Evolutionary conservation across 768 basidiomycete genomes (phyloP), one percentile per base, ranked within the genome.

Genomic region (Podaxis sp.): DNA sequence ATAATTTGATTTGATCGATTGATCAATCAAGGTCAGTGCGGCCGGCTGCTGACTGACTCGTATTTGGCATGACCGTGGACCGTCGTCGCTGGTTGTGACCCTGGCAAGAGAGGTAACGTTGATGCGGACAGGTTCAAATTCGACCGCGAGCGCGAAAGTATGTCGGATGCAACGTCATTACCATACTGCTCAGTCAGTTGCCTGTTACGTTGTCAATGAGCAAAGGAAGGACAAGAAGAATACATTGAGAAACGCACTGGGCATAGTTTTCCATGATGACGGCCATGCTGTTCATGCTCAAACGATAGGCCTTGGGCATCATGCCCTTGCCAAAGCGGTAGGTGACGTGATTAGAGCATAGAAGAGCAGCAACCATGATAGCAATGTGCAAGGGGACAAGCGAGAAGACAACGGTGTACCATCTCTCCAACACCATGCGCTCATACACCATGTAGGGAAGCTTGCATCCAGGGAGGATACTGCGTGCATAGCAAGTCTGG

Each of bases 281-380:
- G 0, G 86, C 89, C 85, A 93, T 90, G 54, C 82, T 85, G 61
- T 77, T 82, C 77, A 84, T 74, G 71, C 87, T 86, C 38, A 94
- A 78, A 46, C 90, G 78, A 71, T 95, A 94, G 33, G 87, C 84
- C 78, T 90, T 87, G 26, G 91, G 93, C 83, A 90, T 92, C 86
- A 93, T 87, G 51, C 93, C 92, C 77, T 94, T 94, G 0, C 91
- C 91, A 72, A 94, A 93, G 38, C 91, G 78, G 68, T 93, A 93
- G 52, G 91, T 93, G 72, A 94, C 85, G 67, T 94, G 91, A 74
- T 91, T 91, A 4, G 85, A 84, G 74, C 89, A 93, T 44, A 93
- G 72, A 56, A 93, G 74, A 2, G 81, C 86, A 0, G 81, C 76
- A 57, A 90, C 54, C 74, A 92, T 92, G 68, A 87, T 80, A 15